Evolutionary conservation across 2,329 filamentous ascomycete species (phyloP), one percentile per base, ranked within the genome.

Genomic region (Raffaelea albimanens): DNA sequence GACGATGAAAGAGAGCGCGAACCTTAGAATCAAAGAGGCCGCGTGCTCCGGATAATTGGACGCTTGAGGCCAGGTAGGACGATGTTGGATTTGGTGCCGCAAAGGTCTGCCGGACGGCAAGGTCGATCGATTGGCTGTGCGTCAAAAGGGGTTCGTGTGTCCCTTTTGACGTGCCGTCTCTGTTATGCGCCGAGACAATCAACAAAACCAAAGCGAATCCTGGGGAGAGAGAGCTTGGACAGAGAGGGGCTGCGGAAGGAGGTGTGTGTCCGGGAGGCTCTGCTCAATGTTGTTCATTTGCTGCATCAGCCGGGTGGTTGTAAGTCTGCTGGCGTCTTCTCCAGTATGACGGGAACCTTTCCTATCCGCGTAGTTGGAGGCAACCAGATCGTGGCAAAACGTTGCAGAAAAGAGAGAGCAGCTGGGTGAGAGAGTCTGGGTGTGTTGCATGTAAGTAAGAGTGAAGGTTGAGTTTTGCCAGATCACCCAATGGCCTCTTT

Each of bases 121-220:
- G 46, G 36, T 48, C 43, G 38, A 48, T 44, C 47, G 29, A 21
- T 45, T 41, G 34, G 18, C 40, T 31, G 43, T 44, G 39, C 33
- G 22, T 38, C 31, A 38, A 34, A 38, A 29, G 43, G 39, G 36
- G 25, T 45, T 36, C 20, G 43, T 44, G 21, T 5, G 3, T n/a
- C 40, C 23, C 34, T 45, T 29, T 29, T 25, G 44, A 11, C 7
- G 22, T 22, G 19, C 18, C 21, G 22, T 10, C 43, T 4, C 5
- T 36, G 3, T 44, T 44, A 44, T 44, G 43, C 31, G 43, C 43
- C 33, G 43, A 36, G 43, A 44, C 43, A 23, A 34, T 21, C 42
- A 21, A 29, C 36, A 11, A 43, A 36, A 19, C n/a, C 36, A 5
- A 38, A 8, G 11, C 16, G 29, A 25, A 7, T n/a, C 16, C 14